Base-by-base conservation (phyloP, 169 alveolate genomes). In the Cryptosporidium baileyi region DNA sequence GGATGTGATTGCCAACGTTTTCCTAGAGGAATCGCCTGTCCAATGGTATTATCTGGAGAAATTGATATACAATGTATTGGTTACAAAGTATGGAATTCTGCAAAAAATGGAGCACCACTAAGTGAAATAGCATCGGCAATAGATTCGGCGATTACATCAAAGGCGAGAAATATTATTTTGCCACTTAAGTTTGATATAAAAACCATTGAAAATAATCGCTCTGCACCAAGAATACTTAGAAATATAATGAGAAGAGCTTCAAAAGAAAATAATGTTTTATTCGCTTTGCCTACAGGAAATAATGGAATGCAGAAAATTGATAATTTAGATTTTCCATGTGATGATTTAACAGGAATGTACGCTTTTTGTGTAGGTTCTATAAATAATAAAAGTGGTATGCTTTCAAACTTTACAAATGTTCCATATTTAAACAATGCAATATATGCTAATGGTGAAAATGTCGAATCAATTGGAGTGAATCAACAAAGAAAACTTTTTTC, bases 301-400 rank as follows among this genome's bases (percentile, higher is more conserved):
- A 24, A 74, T 40, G 85, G 85, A 13, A 38, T 9, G 9, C 85
- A 74, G 57, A 60, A 57, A 4, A 15, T 74, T 28, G 60, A 74
- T 22, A 51, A 41, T 26, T n/a, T 74, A 9, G 85, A 74, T 40
- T 74, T 74, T 54, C 85, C 85, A 19, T 74, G 85, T n/a, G 85
- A 74, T 32, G 85, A 74, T 74, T 54, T 74, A 61, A 54, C 74
- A n/a, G 85, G 85, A 26, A 74, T 74, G 67, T 74, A 74, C 40
- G 85, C 85, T 54, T 74, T 74, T 32, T 74, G 85, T 57, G 85
- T 74, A 13, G 85, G 85, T 28, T 74, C 85, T n/a, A 57, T 74
- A 24, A 74, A 38, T 44, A 40, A 34, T 47, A 74, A 51, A 28
- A 74, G 52, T 41, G 85, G 85, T 51, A 17, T 74, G 41, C 67